Evolutionary conservation across 495 filamentous ascomycete species (phyloP).

Genomic region (Parathielavia appendiculata): DNA sequence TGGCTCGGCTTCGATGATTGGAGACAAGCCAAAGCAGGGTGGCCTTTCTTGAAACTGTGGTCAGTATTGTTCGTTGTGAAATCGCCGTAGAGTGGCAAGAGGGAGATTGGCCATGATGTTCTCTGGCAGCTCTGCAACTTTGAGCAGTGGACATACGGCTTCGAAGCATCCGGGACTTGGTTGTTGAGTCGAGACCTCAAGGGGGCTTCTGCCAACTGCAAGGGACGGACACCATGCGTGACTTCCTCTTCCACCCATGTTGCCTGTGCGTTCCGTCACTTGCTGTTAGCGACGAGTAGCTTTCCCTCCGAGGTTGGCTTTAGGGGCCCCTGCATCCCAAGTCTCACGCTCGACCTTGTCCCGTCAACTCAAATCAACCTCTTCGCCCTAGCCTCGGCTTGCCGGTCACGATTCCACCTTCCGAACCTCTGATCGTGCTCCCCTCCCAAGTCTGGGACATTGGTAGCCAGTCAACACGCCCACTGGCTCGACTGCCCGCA

Average conservation of each 20-base stretch:
- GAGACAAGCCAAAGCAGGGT: not conserved
- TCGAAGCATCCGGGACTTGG: no score
- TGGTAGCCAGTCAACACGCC: conserved; percentile 1
- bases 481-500: not conserved
- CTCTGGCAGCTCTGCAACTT: no score
- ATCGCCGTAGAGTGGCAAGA: not conserved
- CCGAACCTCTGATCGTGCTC: conserved; percentile 8
- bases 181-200: no score
- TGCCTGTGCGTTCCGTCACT: not conserved
- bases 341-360: not conserved
- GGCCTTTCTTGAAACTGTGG: not conserved
- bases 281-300: not conserved
- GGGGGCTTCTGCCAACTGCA: not conserved
- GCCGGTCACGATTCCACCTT: not conserved
- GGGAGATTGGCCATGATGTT: not conserved
- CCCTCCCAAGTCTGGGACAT: not conserved
- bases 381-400: not conserved
- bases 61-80: not conserved
- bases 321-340: conserved; percentile 2
- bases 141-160: no score
- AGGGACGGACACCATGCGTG: not conserved
- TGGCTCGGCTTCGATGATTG: not conserved
- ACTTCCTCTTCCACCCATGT: not conserved
- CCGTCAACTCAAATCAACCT: not conserved
- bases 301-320: not conserved